These are phyloP conservation scores for Boletus tylopilopsis DNA, from an alignment of 768 basidiomycete genomes.

Conservation along the genomic window DNA sequence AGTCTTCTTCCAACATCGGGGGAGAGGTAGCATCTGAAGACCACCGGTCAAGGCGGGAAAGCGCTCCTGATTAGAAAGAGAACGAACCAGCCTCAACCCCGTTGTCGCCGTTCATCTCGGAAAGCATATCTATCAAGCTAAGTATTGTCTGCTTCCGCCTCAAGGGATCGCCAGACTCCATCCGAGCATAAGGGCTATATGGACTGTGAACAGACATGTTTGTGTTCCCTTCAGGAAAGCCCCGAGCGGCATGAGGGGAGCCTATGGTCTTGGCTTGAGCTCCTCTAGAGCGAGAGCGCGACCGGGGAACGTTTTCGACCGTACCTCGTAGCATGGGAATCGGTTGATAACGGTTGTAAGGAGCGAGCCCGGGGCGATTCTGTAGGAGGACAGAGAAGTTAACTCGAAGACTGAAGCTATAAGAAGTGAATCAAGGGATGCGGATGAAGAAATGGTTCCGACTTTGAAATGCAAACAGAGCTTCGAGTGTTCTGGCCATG, in stretches of 20 bases:
- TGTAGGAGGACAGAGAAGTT: constrained; percentile 17
- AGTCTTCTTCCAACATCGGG: constrained; percentile 42
- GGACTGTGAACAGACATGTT: constrained; percentile 24
- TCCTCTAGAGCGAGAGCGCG: constrained; percentile 26
- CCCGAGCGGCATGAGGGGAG: constrained; percentile 20
- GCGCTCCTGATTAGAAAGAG: neutral
- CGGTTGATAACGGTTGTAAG: constrained; percentile 19
- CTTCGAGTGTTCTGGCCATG: constrained; percentile 35
- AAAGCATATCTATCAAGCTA: constrained; percentile 44
- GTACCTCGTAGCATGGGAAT: constrained; percentile 32
- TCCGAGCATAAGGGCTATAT: constrained; percentile 29
- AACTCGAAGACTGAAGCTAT: constrained; percentile 22
- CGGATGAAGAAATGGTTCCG: constrained; percentile 25
- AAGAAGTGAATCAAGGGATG: constrained; percentile 29
- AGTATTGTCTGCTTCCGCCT: constrained; percentile 45
- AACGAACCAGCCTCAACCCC: constrained; percentile 33
- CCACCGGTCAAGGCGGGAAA: constrained; percentile 6
- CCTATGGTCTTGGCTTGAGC: constrained; percentile 26
- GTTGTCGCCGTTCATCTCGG: constrained; percentile 41
- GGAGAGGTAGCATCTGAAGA: constrained; percentile 28
- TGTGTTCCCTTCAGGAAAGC: constrained; percentile 26
- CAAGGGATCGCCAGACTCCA: constrained; percentile 26
- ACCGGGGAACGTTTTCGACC: constrained; percentile 23
- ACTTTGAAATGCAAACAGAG: constrained; percentile 33
- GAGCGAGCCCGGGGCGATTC: constrained; percentile 22